Base-by-base conservation (phyloP, 305 asterid genomes). In the Lippia alba region DNA sequence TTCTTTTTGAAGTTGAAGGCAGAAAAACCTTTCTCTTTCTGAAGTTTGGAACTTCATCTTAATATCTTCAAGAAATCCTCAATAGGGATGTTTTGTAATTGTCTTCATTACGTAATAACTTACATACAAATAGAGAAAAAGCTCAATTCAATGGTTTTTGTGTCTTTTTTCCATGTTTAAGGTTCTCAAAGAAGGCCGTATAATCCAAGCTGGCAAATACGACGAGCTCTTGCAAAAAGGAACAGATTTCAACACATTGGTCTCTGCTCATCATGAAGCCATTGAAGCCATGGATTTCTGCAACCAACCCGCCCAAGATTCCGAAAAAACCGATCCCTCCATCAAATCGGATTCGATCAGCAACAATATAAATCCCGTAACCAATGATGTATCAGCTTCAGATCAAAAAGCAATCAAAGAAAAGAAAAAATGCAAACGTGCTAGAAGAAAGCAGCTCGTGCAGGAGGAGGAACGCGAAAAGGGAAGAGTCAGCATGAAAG, bases 401-500 rank as follows among this genome's bases (percentile, higher is more conserved):
- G 94, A 87, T 49, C 74, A 66, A 79, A 91, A 86, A 81, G 89
- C 92, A 68, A 86, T 80, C 73, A 90, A 95, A 80, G 99, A 95
- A 78, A 95, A 92, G 79, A 95, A 95, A 85, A 94, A 94, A 75
- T 80, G 88, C 46, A 95, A 95, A 76, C 86, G 96, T 61, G 85
- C 95, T 34, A 87, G 89, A 75, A 92, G 83, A 72, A 95, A 95
- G 64, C 99, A 95, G 81, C 97, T 95, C 17, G 98, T 95, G 75
- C 99, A 95, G 81, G 99, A 95, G 74, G 99, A 95, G 88, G 99
- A 95, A 81, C 83, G 99, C 46, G 99, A 95, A 73, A 80, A 92
- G 45, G 99, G 99, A 70, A 86, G 83, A 86, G 87, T 95, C 67
- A 95, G 97, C 98, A 92, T 92, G 98, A 90, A 90, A 86, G 97